Evolutionary conservation across 768 basidiomycete species (phyloP), one percentile per base, ranked within the genome.

Genomic region (Butyriboletus loyo): DNA sequence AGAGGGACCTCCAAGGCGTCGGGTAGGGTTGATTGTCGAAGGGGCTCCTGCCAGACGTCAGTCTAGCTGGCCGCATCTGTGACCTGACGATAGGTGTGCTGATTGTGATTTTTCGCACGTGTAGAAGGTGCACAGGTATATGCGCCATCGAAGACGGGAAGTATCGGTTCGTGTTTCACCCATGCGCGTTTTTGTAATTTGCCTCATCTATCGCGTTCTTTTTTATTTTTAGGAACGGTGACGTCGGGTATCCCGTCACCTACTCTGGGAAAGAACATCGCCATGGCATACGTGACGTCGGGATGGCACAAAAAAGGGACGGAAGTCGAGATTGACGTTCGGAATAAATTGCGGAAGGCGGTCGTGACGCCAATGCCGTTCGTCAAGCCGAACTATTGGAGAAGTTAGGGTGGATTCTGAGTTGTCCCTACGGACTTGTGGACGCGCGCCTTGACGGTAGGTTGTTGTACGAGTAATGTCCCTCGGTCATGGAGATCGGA

Each of bases 211-310:
- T 28, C 28, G 17, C 13, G 7, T 3, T 22, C 24, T 7, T 5
- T 25, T 66, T 83, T 15, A 4, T 15, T 49, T 8, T 15, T 22
- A 68, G 92, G 92, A 32, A 66, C 72, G 13, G 81, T 98, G 41
- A 99, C 95, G 0, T 98, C 94, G 1, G 97, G 96, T 41, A 97
- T 98, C 56, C 97, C 97, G 14, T 93, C 93, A 0, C 96, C 95
- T 0, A 87, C 92, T 1, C 75, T 93, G 4, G 83, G 82, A 1
- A 86, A 87, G 68, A 98, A 99, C 70, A 92, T 98, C 60, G 92
- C 95, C 1, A 98, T 98, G 96, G 96, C 85, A 1, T 98, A 98
- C 62, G 79, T 98, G 42, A 67, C 75, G 56, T 79, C 75, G 21
- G 93, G 92, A 0, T 84, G 77, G 71, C 91, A 96, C 73, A 98